Evolutionary conservation across 768 basidiomycete species (phyloP), one percentile per base, ranked within the genome.

Genomic region (Suillus alpinus): DNA sequence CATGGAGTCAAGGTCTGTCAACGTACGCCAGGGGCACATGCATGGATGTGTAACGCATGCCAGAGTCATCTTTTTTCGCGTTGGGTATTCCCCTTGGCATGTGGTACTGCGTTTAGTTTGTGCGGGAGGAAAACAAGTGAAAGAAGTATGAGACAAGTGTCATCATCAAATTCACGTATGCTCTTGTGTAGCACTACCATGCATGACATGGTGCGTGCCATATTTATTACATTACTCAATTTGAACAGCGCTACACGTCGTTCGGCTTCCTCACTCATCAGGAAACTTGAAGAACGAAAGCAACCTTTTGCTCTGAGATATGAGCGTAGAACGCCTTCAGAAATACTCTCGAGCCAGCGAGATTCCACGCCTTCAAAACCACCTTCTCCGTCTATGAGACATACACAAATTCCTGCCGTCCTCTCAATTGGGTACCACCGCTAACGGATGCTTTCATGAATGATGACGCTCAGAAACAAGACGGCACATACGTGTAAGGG

Each of bases 311-410:
- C 92, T 65, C 92, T 84, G 58, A 83, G 78, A 75, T 98, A 99
- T 23, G 85, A 83, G 59, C 87, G 79, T 51, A 84, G 80, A 39
- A 83, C 81, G 37, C 73, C 68, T 65, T 97, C 95, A 43, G 80
- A 73, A 34, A 88, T 89, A 29, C 77, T 82, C 77, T 98, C 95
- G 59, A 99, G 82, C 97, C 96, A 99, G 69, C 95, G 85, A 69
- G 87, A 77, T 78, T 99, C 97, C 31, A 98, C 81, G 63, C 88
- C 91, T 41, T 95, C 94, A 62, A 98, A 90, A 31, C 95, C 97
- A 37, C 95, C 96, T 63, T 98, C 95, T 8, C 91, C 91, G 56
- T 92, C 89, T 56, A 92, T 81, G 57, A 95, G 83, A n/a, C 53
- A 39, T 55, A 39, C 53, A 12, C 12, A 29, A 3, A 18, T 26